Conservation (phyloP, 73 alveolate species). For the Tetrahymena malaccensis region DNA sequence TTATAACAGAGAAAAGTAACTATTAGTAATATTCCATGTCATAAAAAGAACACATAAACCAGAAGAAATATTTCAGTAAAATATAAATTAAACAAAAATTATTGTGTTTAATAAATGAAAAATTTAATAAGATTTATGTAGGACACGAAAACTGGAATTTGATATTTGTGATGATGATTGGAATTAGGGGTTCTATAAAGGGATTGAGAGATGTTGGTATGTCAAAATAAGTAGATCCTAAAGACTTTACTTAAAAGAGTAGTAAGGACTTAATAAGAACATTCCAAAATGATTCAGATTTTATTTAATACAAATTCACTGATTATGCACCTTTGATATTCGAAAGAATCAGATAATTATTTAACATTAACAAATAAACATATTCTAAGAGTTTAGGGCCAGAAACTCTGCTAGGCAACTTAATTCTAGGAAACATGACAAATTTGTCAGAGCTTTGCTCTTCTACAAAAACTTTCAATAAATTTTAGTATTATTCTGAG, state of each 20-base stretch:
- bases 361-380: neutral
- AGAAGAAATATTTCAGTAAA: neutral
- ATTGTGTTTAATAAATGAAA: neutral
- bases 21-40: neutral
- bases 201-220: neutral
- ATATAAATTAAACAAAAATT: neutral
- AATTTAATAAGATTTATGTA: neutral
- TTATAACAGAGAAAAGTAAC: neutral
- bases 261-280: neutral
- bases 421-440: neutral
- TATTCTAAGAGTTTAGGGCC: neutral
- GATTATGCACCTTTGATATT: neutral
- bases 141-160: neutral
- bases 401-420: neutral
- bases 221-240: neutral
- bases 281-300: neutral
- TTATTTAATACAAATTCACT: neutral
- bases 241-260: neutral
- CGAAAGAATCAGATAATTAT: neutral
- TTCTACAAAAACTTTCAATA: neutral
- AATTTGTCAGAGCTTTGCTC: neutral
- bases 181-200: neutral
- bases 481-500: neutral
- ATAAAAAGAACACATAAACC: neutral
- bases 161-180: neutral